Evolutionary conservation across 768 basidiomycete genomes (phyloP), one percentile per base, ranked within the genome.

Genomic region (Russula sp.): DNA sequence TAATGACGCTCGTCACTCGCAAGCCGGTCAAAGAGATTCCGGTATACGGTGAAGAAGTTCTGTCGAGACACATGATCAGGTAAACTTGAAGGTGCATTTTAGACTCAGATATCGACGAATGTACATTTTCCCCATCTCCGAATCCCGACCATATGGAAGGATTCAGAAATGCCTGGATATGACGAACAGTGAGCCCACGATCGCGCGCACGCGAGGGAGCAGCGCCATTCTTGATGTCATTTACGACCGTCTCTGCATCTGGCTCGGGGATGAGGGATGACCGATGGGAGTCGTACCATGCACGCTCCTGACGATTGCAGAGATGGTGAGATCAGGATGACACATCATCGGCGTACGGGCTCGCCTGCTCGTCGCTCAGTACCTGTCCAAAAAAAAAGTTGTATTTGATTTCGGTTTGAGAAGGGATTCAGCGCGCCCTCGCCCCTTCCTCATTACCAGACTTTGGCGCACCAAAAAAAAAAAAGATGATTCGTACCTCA

Each of bases 241-340:
- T 87, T 68, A 93, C 90, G 16, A 96, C 86, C 3, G 80, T 82
- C 47, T 88, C 85, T 47, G 89, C 90, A 71, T 95, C 95, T 45
- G 91, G 83, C 68, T 90, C 88, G 3, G 89, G 88, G 18, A 79
- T 76, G 7, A 93, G 79, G 29, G 89, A 88, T 34, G 88, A 85
- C 60, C 87, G 85, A 72, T 98, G 96, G 5, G 85, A 85, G 73
- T 99, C 97, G 73, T 99, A 99, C 91, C 94, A 99, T 47, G 97
- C 94, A 67, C 97, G 80, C 79, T 98, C 96, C 90, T 96, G 58
- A 53, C 48, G 32, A 35, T 48, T 32, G 52, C n/a, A 41, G 48
- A 45, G 42, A 14, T 51, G 16, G 25, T 51, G 35, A 59, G 52
- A 59, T 46, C 0, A 41, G 13, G 3, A 35, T 54, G 9, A 42